A percentile compares a stretch with the other conserved stretches of the same genome.
These are phyloP conservation scores for Rhynchosporium secalis DNA, from an alignment of 2,329 filamentous ascomycete species.

Conservation along the genomic window DNA sequence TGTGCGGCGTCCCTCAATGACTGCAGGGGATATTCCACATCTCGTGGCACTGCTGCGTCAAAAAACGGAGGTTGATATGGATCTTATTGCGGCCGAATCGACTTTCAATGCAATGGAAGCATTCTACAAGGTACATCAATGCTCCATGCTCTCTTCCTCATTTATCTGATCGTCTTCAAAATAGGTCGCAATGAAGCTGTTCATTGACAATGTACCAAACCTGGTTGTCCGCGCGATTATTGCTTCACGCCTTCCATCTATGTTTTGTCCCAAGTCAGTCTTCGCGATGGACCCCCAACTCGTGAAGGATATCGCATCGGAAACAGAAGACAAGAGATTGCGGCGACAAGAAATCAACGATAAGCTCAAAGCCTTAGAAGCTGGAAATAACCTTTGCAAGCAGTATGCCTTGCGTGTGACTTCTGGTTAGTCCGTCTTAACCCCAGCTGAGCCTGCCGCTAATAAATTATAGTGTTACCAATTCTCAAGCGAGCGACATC, in stretches of 20 bases:
- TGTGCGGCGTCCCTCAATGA: constrained; percentile 1
- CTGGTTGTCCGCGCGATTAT: constrained; percentile 23
- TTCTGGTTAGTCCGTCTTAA: constrained; percentile 16
- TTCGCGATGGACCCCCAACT: constrained; percentile 20
- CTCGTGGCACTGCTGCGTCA: constrained; percentile 11
- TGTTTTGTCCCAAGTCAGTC: constrained; percentile 23
- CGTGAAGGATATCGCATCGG: constrained; percentile 21
- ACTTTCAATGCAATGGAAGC: constrained; percentile 27
- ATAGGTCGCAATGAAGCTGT: constrained; percentile 26
- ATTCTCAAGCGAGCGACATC: constrained; percentile 11
- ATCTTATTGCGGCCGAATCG: constrained; percentile 23
- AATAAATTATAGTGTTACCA: constrained; percentile 12
- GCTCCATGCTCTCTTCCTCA: neutral
- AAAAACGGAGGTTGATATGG: constrained; percentile 20
- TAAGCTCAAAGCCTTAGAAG: constrained; percentile 23
- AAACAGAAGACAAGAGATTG: constrained; percentile 23
- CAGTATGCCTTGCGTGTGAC: constrained; percentile 23
- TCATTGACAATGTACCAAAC: constrained; percentile 28
- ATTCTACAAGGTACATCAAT: constrained; percentile 24
- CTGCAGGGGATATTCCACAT: constrained; percentile 12
- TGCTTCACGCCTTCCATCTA: constrained; percentile 16
- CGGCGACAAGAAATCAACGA: constrained; percentile 17
- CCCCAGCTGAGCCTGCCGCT: neutral
- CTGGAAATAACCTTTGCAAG: constrained; percentile 22
- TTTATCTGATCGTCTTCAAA: constrained; percentile 11